Evolutionary conservation across 352 stramenopile genomes (phyloP), one percentile per base, ranked within the genome.

Genomic region (Pythium plurisporium): DNA sequence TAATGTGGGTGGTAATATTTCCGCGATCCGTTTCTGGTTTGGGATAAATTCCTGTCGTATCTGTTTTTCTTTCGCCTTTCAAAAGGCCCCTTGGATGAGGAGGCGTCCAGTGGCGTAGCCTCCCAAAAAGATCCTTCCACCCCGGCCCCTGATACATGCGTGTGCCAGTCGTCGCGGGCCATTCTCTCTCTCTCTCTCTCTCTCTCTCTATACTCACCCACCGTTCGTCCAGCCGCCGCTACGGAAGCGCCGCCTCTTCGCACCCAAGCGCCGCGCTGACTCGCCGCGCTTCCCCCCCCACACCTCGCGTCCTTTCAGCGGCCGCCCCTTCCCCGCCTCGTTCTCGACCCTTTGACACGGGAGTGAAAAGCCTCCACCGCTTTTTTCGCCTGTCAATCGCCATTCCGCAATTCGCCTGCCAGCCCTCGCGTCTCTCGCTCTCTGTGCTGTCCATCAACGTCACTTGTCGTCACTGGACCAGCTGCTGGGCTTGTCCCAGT

Each of bases 211-310:
- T 15, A 50, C 25, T 52, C 29, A 41, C 34, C 34, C 34, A n/a
- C 34, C 34, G 34, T 30, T 5, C 23, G 8, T 36, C 36, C 36
- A 37, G 51, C 38, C 38, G 40, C 19, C 47, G 47, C 47, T n/a
- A 29, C 31, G 47, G 47, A 55, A 55, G 22, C 23, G 10, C 15
- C 43, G 43, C 54, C 54, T 40, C 44, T 53, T 54, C 43, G 33
- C 36, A n/a, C 11, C 59, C 29, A 52, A 55, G 50, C 59, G 50
- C 59, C 59, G 51, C 59, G 50, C 59, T 66, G 59, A 66, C 59
- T 66, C 50, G 59, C 46, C 59, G 52, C 50, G 38, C 34, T 15
- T 10, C 43, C 20, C 26, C 27, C 42, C 40, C 40, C 41, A 42
- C 36, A 44, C n/a, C 40, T n/a, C 54, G 52, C 43, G 34, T 33